phyloP scores from a whole-genome alignment of 2,329 filamentous ascomycete genomes.

The Penicillium vulpinum region DNA sequence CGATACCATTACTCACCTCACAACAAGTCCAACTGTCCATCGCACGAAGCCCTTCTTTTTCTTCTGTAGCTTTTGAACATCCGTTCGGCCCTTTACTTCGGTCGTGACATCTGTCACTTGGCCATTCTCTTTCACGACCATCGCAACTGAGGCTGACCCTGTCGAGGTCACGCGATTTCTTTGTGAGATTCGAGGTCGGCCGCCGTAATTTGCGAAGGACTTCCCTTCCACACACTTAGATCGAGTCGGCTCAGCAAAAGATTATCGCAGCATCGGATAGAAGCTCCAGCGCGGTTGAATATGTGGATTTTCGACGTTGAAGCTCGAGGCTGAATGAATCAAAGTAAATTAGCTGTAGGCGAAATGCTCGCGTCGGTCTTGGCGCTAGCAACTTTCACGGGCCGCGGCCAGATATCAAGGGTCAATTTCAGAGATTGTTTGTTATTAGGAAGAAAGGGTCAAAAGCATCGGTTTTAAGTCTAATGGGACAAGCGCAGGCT shows the following conservation, averaged over 20 bases:
- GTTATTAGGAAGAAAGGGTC: constrained; percentile 6
- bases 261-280: constrained; percentile 7
- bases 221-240: constrained; percentile 4
- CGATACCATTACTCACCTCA: constrained; percentile 33
- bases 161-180: constrained; percentile 10
- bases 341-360: constrained; percentile 18
- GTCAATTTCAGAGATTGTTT: background rate
- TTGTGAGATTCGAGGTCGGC: constrained; percentile 7
- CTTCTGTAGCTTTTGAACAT: constrained; percentile 15
- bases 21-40: constrained; percentile 38
- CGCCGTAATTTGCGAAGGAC: background rate
- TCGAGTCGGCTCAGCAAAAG: background rate
- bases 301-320: background rate
- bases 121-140: constrained; percentile 32
- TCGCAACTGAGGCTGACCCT: constrained; percentile 20
- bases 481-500: background rate
- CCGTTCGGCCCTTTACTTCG: constrained; percentile 15
- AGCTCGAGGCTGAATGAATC: constrained; percentile 2
- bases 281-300: background rate
- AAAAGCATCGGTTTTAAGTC: background rate
- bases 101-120: constrained; percentile 22
- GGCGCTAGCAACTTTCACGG: constrained; percentile 24
- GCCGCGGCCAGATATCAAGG: constrained; percentile 17
- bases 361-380: constrained; percentile 28
- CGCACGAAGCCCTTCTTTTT: constrained; percentile 27